phyloP scores from a whole-genome alignment of 176 grass and related monocot species.

The Oryza rufipogon region DNA sequence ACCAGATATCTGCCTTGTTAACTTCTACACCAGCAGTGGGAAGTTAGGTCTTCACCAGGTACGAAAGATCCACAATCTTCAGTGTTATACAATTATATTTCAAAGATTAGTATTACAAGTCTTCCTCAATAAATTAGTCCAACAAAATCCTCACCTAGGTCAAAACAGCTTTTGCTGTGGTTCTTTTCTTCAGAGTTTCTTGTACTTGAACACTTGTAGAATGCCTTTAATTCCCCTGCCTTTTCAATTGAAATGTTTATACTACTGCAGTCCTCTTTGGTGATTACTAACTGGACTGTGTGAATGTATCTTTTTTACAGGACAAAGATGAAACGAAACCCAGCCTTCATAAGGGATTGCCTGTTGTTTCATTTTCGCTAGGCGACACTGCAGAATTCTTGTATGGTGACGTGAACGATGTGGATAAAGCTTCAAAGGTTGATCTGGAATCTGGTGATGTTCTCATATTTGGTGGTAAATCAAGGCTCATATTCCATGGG shows the following conservation, averaged over 20 bases:
- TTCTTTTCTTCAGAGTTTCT: neutral
- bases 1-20: constrained; percentile 71
- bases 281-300: neutral
- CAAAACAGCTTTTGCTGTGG: neutral
- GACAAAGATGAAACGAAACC: constrained; percentile 53
- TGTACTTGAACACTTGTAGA: neutral
- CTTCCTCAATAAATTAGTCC: neutral
- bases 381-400: constrained; percentile 62
- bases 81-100: constrained; percentile 19
- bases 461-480: constrained; percentile 60
- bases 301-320: constrained; percentile 30
- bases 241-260: constrained; percentile 13
- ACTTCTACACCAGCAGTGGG: constrained; percentile 50
- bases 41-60: constrained; percentile 75
- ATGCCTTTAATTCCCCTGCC: neutral
- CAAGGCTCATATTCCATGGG: constrained; percentile 56
- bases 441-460: constrained; percentile 66
- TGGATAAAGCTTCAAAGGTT: constrained; percentile 38
- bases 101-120: neutral
- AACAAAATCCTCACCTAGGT: neutral
- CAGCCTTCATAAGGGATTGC: constrained; percentile 49
- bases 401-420: constrained; percentile 46
- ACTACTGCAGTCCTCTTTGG: neutral
- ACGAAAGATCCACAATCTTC: neutral
- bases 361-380: constrained; percentile 64